Percentiles rank a stretch among this genome's conserved stretches.
Conservation (phyloP, 2,329 filamentous ascomycete species). For the Epichloe gansuensis region DNA sequence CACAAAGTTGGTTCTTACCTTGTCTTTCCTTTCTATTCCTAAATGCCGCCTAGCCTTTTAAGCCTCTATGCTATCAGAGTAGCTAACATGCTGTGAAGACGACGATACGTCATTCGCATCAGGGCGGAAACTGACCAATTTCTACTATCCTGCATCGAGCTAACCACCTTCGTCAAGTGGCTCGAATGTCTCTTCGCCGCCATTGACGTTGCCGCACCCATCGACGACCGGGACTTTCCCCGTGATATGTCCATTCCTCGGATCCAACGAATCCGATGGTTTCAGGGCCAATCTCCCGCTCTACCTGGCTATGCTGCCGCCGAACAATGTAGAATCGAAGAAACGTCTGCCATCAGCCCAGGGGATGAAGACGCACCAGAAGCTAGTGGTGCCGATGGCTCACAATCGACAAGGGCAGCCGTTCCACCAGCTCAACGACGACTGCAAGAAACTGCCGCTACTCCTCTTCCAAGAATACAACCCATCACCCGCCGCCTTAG, state of each 20-base stretch:
- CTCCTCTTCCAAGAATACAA: constrained; percentile 18
- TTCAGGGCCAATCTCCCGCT: constrained; percentile 27
- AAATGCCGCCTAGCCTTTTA: neutral
- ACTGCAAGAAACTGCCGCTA: constrained; percentile 7
- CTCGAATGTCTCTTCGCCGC: constrained; percentile 58
- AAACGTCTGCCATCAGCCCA: neutral
- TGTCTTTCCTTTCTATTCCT: too few species aligned
- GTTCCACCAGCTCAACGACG: constrained; percentile 6
- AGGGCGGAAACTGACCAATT: constrained; percentile 65
- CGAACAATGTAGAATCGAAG: constrained; percentile 2
- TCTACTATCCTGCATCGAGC: constrained; percentile 51
- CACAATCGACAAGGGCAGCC: neutral
- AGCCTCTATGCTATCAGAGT: neutral
- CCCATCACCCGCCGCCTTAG: constrained; percentile 27
- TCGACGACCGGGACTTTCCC: constrained; percentile 58
- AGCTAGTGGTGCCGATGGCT: constrained; percentile 3
- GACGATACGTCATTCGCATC: constrained; percentile 55
- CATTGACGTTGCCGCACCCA: constrained; percentile 56
- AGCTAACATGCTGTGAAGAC: neutral
- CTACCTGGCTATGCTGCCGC: constrained; percentile 7
- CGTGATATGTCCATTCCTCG: constrained; percentile 49
- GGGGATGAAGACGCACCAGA: neutral
- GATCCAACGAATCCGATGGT: constrained; percentile 40
- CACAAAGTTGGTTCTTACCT: constrained; percentile 40
- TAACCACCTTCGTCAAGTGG: constrained; percentile 57